phyloP scores from a whole-genome alignment of 192 early-diverging fungal species.

The Linderina pennispora region DNA sequence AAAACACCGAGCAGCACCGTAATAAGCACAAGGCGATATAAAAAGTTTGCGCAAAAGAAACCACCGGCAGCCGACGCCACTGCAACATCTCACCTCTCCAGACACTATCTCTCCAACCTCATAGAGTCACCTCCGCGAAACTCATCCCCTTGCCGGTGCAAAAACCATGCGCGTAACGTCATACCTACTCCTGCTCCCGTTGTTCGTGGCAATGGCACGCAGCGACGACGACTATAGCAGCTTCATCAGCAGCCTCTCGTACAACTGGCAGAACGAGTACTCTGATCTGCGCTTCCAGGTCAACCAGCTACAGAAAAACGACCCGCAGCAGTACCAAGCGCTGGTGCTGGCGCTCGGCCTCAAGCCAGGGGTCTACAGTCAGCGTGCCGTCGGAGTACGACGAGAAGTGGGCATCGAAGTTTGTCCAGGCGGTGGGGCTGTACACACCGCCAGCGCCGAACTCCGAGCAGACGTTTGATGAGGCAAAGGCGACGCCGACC shows the following conservation, averaged over 20 bases:
- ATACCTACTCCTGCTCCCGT: no score
- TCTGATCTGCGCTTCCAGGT: constrained; percentile 38
- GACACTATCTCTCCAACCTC: no score
- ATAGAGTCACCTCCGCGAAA: no score
- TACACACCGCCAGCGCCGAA: constrained; percentile 28
- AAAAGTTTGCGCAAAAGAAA: no score
- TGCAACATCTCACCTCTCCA: no score
- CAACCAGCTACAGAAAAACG: constrained; percentile 25
- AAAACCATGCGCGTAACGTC: no score
- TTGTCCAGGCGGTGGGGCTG: constrained; percentile 27
- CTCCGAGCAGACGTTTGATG: constrained; percentile 3
- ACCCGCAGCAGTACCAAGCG: constrained; percentile 26
- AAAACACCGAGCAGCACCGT: no score
- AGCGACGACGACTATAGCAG: constrained; percentile 10
- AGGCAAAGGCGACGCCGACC: constrained; percentile 5
- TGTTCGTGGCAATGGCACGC: constrained; percentile 2
- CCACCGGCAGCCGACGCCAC: no score
- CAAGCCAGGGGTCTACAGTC: constrained; percentile 19
- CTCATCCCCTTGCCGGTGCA: no score
- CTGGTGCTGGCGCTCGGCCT: constrained; percentile 25
- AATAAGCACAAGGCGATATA: no score
- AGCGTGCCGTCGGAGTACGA: constrained; percentile 29
- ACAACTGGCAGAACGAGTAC: constrained; percentile 47
- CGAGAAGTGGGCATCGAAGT: constrained; percentile 29
- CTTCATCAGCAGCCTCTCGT: constrained; percentile 40